Conservation (phyloP, 2,329 filamentous ascomycete species). For the Cytospora piceae region DNA sequence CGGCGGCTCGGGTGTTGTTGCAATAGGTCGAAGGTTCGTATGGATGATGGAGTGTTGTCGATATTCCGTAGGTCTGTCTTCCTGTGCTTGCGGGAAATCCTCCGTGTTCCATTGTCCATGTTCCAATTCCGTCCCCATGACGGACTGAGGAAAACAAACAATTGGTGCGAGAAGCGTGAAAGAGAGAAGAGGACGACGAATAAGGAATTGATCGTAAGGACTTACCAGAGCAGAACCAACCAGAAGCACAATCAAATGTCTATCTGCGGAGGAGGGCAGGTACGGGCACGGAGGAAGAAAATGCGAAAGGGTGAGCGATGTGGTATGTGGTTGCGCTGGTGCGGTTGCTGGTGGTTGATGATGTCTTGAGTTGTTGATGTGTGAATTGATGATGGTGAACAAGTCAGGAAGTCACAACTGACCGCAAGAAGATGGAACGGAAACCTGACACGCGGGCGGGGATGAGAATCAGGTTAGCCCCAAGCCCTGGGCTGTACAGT, state of each 20-base stretch:
- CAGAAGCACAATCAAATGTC: conserved; percentile 1
- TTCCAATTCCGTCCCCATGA: background rate
- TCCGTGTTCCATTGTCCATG: background rate
- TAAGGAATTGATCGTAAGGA: background rate
- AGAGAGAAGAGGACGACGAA: background rate
- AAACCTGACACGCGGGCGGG: background rate
- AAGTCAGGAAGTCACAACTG: background rate
- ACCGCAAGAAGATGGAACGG: background rate
- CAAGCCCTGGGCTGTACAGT: background rate
- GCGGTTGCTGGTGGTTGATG: background rate
- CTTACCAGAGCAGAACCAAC: background rate
- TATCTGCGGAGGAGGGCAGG: background rate
- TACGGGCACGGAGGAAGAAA: background rate
- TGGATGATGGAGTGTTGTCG: background rate
- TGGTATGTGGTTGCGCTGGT: background rate
- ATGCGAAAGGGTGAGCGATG: background rate
- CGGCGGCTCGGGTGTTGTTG: background rate
- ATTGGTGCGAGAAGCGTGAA: background rate
- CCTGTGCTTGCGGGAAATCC: background rate
- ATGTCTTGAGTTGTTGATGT: background rate
- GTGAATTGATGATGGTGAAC: background rate
- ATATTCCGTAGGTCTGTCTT: background rate
- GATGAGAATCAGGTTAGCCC: background rate
- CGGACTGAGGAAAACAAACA: background rate
- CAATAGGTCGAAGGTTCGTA: background rate